Evolutionary conservation across 2,329 filamentous ascomycete genomes (phyloP), one percentile per base, ranked within the genome.

Genomic region (Truncatella angustata): DNA sequence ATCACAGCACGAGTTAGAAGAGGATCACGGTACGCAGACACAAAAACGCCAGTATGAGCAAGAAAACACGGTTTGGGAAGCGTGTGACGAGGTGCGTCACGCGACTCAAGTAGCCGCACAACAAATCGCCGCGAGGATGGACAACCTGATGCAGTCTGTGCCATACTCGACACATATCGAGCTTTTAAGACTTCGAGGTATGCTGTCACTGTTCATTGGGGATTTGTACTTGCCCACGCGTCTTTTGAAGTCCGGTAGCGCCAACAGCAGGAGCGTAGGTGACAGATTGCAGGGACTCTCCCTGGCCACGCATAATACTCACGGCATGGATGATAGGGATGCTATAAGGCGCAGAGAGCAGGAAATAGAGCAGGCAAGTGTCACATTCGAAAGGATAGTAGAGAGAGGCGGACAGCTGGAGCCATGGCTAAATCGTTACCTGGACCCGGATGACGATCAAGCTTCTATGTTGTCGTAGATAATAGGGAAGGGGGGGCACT

Each of bases 161-260:
- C 90, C 90, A 0, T 96, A 85, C 63, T 84, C 84, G 26, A 83
- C 85, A 52, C 85, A 85, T 59, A 68, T 75, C 4, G 81, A 85
- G 54, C 72, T 96, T 54, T 73, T 92, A 42, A 76, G 86, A 44
- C 72, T 96, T 21, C 78, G 90, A 48, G 91, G 81, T 7, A 90
- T 91, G 79, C 71, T 91, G 5, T 82, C 84, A 1, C 73, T 94
- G 14, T 96, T 90, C 77, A 75, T 90, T 14, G 87, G 80, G 5
- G 90, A 96, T 66, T 70, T 96, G 34, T 65, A 72, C 23, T 61
- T 85, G 20, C 75, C 76, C 0, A 60, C 65, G 35, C 58, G 64
- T n/a, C 60, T 70, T 9, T 23, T 60, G 20, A 56, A 51, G 16
- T 7, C 5, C 10, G 14, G 14, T n/a, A 28, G 16, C 23, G 9